phyloP scores from a whole-genome alignment of 495 filamentous ascomycete genomes.

The Aspergillus coremiiformis region DNA sequence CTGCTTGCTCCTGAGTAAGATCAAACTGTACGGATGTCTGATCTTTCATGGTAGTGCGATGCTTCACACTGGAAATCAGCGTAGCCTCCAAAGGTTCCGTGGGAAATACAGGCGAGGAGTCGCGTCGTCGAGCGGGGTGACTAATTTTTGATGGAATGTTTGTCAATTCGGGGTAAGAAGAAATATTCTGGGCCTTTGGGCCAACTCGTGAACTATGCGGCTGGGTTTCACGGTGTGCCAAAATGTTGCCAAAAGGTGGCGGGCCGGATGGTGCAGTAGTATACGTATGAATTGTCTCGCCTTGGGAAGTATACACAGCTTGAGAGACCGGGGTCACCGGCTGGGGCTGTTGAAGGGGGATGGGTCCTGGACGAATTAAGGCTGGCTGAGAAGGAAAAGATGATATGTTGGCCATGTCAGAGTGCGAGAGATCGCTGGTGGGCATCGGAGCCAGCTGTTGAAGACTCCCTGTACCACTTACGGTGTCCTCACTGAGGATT shows the following conservation, averaged over 20 bases:
- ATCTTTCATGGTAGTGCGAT: constrained; percentile 34
- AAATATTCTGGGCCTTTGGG: constrained; percentile 8
- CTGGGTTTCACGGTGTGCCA: constrained; percentile 19
- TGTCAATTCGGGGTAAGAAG: background rate
- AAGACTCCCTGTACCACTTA: constrained; percentile 31
- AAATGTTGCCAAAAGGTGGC: constrained; percentile 24
- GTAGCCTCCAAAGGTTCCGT: constrained; percentile 15
- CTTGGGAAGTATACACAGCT: constrained; percentile 44
- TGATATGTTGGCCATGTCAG: constrained; percentile 44
- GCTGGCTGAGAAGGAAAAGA: constrained; percentile 44
- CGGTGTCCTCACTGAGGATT: constrained; percentile 14
- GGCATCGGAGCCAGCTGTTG: constrained; percentile 50
- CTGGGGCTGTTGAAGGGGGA: constrained; percentile 52
- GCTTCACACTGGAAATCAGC: constrained; percentile 24
- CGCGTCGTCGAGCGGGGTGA: constrained; percentile 21
- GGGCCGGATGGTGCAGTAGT: constrained; percentile 28
- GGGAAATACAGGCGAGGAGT: constrained; percentile 30
- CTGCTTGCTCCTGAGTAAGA: constrained; percentile 41
- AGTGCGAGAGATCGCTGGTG: constrained; percentile 53
- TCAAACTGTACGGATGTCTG: constrained; percentile 42
- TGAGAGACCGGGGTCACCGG: constrained; percentile 50
- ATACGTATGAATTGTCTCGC: constrained; percentile 28
- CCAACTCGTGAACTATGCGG: constrained; percentile 20
- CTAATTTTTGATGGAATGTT: constrained; percentile 1
- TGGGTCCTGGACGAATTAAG: constrained; percentile 38